Percentiles rank a stretch among this genome's conserved stretches.
Evolutionary conservation across 2,329 filamentous ascomycete genomes (phyloP).

Genomic region (Ceratocystis huliohia): DNA sequence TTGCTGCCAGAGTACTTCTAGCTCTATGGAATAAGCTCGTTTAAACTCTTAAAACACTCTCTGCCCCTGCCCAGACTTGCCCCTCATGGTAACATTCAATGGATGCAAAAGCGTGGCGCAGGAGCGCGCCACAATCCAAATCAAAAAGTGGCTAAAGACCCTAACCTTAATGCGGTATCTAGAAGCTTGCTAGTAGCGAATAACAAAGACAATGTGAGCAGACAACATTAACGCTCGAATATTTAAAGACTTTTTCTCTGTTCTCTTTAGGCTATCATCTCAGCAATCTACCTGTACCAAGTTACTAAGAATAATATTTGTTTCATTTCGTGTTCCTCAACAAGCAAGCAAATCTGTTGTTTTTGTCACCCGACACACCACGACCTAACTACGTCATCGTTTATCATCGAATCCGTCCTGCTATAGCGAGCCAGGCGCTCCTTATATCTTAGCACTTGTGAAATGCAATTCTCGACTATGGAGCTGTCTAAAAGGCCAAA

Average conservation of each 20-base stretch:
- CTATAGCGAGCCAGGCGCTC: background rate
- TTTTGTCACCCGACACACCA: background rate
- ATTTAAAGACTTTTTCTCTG: no score
- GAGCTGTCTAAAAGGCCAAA: background rate
- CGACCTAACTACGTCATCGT: constrained; percentile 5
- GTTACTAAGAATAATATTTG: background rate
- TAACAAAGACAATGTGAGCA: background rate
- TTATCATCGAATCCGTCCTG: background rate
- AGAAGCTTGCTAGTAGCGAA: background rate
- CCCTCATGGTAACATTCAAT: background rate
- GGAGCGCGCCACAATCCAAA: background rate
- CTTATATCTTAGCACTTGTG: background rate
- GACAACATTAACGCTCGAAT: background rate
- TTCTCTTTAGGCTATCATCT: no score
- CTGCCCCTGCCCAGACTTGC: background rate
- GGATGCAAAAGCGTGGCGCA: background rate
- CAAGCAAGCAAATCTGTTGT: background rate
- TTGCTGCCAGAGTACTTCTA: background rate
- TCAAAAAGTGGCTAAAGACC: background rate
- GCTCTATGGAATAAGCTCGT: background rate
- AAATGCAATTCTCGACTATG: background rate
- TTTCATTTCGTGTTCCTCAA: background rate
- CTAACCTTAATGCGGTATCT: background rate
- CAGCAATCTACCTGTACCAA: background rate
- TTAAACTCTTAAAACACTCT: background rate